These are phyloP conservation scores for Xylaria sp. DNA, from an alignment of 495 filamentous ascomycete species.

Conservation along the genomic window DNA sequence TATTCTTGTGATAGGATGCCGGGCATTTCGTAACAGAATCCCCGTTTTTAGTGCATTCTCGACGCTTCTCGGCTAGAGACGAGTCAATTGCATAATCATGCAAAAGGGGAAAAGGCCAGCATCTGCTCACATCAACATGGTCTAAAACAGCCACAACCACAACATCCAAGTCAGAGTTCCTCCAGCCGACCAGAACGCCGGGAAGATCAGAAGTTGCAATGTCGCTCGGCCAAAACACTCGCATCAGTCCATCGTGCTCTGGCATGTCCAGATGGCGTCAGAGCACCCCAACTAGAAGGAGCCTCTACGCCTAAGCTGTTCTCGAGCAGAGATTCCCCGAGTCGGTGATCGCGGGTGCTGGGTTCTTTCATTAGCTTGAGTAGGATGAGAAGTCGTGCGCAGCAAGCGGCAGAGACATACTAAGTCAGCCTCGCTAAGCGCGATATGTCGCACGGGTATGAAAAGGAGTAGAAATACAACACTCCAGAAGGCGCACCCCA, in stretches of 20 bases:
- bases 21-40: conserved; percentile 81
- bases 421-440: conserved; percentile 51
- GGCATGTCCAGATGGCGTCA: conserved; percentile 66
- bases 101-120: conserved; percentile 17
- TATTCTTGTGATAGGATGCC: conserved; percentile 80
- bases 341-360: conserved; percentile 86
- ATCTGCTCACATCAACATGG: conserved; percentile 78
- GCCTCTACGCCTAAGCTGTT: conserved; percentile 91
- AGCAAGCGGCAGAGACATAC: conserved; percentile 38
- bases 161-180: conserved; percentile 88
- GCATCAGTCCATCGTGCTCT: conserved; percentile 94
- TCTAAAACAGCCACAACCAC: conserved; percentile 89
- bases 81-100: conserved; percentile 18
- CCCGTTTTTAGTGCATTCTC: conserved; percentile 87
- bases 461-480: conserved; percentile 52
- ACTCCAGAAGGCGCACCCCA: conserved; percentile 51
- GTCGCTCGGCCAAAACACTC: conserved; percentile 97
- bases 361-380: conserved; percentile 24
- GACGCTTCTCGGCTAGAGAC: conserved; percentile 66
- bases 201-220: conserved; percentile 71
- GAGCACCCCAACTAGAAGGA: conserved; percentile 73
- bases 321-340: conserved; percentile 89
- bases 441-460: conserved; percentile 56
- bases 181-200: conserved; percentile 93
- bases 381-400: conserved; percentile 12